Evolutionary conservation across 2,329 filamentous ascomycete species (phyloP), one percentile per base, ranked within the genome.

Genomic region (Colletotrichum agaves): DNA sequence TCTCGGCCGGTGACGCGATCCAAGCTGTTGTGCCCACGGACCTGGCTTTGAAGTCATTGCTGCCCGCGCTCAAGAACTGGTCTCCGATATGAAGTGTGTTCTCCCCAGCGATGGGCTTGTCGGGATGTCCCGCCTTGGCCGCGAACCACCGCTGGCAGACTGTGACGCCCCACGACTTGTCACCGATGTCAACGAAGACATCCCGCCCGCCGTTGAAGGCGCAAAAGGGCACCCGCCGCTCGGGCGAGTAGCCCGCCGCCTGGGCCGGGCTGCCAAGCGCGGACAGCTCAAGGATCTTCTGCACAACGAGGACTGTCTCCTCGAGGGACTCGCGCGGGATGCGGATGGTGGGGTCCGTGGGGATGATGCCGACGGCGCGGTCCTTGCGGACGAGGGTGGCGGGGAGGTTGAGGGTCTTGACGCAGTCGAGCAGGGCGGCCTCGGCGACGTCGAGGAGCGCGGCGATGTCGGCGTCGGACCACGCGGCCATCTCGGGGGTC

Each of bases 201-300:
- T 99, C 96, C 70, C 96, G 95, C 11, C 96, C 96, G 61, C 95
- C 96, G 78, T 99, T 99, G 84, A 99, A 99, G 21, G 96, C 96
- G 77, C 96, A 99, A 76, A 98, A 99, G 0, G 96, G 96, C 35
- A 99, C 82, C 23, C 76, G 21, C 19, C 21, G 57, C 3, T 41
- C 50, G 52, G 27, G 72, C 75, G 37, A 37, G 50, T 41, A 10
- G 21, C 61, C 65, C 6, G 72, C 72, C 1, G 75, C 74, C 21
- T 74, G 77, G 15, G 76, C 72, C 19, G 74, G 72, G 15, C 74
- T 73, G 11, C 78, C 78, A 73, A 71, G 85, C 78, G 87, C 82
- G 44, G 90, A 93, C 73, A 94, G 87, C 79, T 98, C 95, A 4
- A 99, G 86, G 55, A 93, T 94, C 77, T 97, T 95, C 79, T 98